A percentile compares a stretch with the other conserved stretches of the same genome.
These are phyloP conservation scores for Vanrija sp. DNA, from an alignment of 1,284 basidiomycete genomes.

Conservation along the genomic window DNA sequence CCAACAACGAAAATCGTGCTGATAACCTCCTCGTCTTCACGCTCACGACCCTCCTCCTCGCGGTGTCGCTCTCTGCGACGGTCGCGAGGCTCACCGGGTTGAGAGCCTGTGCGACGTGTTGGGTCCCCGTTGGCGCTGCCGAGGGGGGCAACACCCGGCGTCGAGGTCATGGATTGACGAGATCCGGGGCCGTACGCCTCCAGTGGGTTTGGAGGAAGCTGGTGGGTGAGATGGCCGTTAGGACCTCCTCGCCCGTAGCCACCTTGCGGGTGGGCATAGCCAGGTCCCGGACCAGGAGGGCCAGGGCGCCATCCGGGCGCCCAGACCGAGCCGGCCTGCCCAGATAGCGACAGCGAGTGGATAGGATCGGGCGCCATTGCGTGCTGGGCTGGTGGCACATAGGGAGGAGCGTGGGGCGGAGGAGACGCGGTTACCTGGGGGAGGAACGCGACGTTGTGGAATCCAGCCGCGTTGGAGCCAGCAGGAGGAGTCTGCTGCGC, in stretches of 20 bases:
- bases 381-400: conserved; percentile 45
- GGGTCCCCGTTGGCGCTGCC: conserved; percentile 8
- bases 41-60: conserved; percentile 30
- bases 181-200: conserved; percentile 21
- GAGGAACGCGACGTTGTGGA: conserved; percentile 20
- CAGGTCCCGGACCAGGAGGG: conserved; percentile 8
- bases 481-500: conserved; percentile 10
- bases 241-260: conserved; percentile 9
- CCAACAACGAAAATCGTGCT: conserved; percentile 98
- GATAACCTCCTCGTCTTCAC: conserved; percentile 71
- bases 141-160: conserved; percentile 10
- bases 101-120: conserved; percentile 10
- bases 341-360: conserved; percentile 23
- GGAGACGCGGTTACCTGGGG: conserved; percentile 42
- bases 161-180: conserved; percentile 21
- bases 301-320: conserved; percentile 17
- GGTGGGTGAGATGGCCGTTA: conserved; percentile 19
- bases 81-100: conserved; percentile 18
- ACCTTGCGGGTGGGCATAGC: conserved; percentile 7
- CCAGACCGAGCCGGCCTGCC: conserved; percentile 15
- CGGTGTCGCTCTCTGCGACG: conserved; percentile 17
- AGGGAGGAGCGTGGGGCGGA: conserved; percentile 38
- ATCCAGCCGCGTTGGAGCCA: conserved; percentile 2
- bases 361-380: conserved; percentile 47
- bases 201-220: conserved; percentile 18